Percentiles rank a stretch among this genome's conserved stretches.
Evolutionary conservation across 495 filamentous ascomycete genomes (phyloP).

Genomic region (Pyronema domesticum): DNA sequence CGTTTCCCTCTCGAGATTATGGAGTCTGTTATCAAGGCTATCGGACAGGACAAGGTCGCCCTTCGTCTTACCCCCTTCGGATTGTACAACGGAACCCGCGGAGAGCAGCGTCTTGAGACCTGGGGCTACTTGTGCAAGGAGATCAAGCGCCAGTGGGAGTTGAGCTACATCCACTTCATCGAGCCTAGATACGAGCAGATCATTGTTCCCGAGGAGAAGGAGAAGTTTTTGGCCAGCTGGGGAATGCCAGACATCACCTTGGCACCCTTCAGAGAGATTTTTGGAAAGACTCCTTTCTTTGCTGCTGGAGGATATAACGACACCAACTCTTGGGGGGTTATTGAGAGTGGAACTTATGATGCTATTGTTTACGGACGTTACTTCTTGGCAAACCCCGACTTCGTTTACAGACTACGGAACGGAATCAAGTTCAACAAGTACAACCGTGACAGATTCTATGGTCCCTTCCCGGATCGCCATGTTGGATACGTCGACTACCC

Average conservation of each 20-base stretch:
- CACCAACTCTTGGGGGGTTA: constrained; percentile 33
- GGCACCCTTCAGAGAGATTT: constrained; percentile 34
- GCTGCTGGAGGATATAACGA: constrained; percentile 32
- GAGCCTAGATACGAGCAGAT: constrained; percentile 30
- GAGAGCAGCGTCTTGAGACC: constrained; percentile 32
- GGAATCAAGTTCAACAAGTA: constrained; percentile 39
- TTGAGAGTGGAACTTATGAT: constrained; percentile 36
- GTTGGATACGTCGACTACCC: constrained; percentile 47
- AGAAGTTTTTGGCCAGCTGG: constrained; percentile 28
- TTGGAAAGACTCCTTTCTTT: too few species aligned
- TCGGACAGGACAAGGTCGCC: constrained; percentile 30
- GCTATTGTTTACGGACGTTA: constrained; percentile 41
- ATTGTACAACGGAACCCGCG: constrained; percentile 46
- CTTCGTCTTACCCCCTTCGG: constrained; percentile 48
- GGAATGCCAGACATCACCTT: constrained; percentile 28
- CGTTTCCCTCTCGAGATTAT: constrained; percentile 32
- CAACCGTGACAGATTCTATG: constrained; percentile 42
- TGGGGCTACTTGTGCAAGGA: constrained; percentile 44
- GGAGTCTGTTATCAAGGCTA: too few species aligned
- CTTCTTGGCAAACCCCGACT: constrained; percentile 54
- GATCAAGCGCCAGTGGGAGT: constrained; percentile 30
- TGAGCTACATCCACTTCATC: constrained; percentile 51
- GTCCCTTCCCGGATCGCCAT: constrained; percentile 23
- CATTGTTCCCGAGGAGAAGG: constrained; percentile 22
- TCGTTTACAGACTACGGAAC: constrained; percentile 43